phyloP scores from a whole-genome alignment of 768 basidiomycete species.

The Dacryopinax primogenitus region DNA sequence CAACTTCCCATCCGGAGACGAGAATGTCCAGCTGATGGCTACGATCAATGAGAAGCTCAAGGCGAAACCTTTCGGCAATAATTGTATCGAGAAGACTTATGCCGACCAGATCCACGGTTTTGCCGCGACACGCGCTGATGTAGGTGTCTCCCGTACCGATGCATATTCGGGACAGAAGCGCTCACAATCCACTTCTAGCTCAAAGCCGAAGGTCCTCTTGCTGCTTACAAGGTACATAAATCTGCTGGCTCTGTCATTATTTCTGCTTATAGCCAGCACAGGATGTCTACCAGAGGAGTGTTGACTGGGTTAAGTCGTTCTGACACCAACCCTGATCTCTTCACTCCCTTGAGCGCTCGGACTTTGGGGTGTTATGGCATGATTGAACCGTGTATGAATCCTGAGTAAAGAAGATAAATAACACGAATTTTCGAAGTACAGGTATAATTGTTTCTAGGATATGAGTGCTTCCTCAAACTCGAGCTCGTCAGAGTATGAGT shows the following conservation, averaged over 20 bases:
- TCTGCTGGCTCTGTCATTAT: too few species aligned
- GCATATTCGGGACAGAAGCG: background rate
- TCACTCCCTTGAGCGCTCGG: background rate
- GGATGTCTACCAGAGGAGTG: slow-evolving; percentile 4
- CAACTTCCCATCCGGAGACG: slow-evolving; percentile 47
- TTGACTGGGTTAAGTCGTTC: background rate
- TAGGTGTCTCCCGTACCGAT: background rate
- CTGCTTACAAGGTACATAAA: slow-evolving; percentile 1
- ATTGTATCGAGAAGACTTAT: background rate
- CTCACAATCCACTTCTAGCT: background rate
- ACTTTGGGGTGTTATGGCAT: background rate
- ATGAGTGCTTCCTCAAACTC: background rate
- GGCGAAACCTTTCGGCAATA: background rate
- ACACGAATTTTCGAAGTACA: background rate
- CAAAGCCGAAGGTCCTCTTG: background rate
- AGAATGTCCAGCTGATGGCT: slow-evolving; percentile 30
- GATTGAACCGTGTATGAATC: background rate
- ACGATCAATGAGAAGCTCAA: slow-evolving; percentile 4
- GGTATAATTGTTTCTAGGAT: background rate
- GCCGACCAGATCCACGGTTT: background rate
- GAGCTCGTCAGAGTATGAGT: background rate
- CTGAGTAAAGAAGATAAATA: background rate
- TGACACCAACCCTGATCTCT: background rate
- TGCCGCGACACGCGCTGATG: background rate
- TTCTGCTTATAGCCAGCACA: background rate